A percentile compares a stretch with the other conserved stretches of the same genome.
These are phyloP conservation scores for Xerocomellus intermedius DNA, from an alignment of 768 basidiomycete species.

Conservation along the genomic window DNA sequence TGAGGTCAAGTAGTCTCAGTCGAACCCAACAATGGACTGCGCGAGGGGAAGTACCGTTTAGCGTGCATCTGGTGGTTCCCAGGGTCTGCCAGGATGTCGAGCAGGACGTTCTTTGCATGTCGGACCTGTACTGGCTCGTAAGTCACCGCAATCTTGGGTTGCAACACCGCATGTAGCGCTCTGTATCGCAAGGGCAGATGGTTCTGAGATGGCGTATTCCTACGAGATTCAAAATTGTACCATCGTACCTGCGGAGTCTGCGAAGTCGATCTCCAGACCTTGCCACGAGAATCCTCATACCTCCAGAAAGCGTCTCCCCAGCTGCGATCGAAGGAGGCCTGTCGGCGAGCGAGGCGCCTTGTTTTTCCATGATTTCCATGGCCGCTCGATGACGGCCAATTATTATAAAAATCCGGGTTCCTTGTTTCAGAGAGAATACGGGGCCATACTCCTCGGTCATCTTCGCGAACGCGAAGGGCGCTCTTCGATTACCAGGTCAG, in stretches of 20 bases:
- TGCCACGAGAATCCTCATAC: slow-evolving; percentile 30
- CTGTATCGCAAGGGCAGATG: slow-evolving; percentile 10
- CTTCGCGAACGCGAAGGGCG: slow-evolving; percentile 42
- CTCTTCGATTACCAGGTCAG: slow-evolving; percentile 4
- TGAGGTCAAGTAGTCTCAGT: slow-evolving; percentile 5
- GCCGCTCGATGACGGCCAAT: slow-evolving; percentile 33
- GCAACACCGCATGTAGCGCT: slow-evolving; percentile 35
- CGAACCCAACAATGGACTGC: neutral
- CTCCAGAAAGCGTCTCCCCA: slow-evolving; percentile 34
- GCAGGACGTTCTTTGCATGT: slow-evolving; percentile 33
- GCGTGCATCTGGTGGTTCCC: slow-evolving; percentile 34
- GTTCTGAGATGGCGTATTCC: neutral
- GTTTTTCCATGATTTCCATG: slow-evolving; percentile 41
- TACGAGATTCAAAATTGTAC: neutral
- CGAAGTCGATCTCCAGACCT: slow-evolving; percentile 32
- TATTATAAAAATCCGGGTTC: slow-evolving; percentile 23
- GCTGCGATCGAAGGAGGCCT: slow-evolving; percentile 37
- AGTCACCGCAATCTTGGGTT: slow-evolving; percentile 30
- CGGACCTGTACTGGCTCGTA: slow-evolving; percentile 35
- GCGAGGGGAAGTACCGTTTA: slow-evolving; percentile 22
- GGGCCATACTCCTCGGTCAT: slow-evolving; percentile 62
- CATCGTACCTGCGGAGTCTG: slow-evolving; percentile 26
- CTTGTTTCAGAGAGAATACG: slow-evolving; percentile 53
- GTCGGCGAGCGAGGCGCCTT: slow-evolving; percentile 34
- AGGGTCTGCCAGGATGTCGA: slow-evolving; percentile 37